Evolutionary conservation across 495 filamentous ascomycete genomes (phyloP), one percentile per base, ranked within the genome.

Genomic region (Aspergillus coremiiformis): DNA sequence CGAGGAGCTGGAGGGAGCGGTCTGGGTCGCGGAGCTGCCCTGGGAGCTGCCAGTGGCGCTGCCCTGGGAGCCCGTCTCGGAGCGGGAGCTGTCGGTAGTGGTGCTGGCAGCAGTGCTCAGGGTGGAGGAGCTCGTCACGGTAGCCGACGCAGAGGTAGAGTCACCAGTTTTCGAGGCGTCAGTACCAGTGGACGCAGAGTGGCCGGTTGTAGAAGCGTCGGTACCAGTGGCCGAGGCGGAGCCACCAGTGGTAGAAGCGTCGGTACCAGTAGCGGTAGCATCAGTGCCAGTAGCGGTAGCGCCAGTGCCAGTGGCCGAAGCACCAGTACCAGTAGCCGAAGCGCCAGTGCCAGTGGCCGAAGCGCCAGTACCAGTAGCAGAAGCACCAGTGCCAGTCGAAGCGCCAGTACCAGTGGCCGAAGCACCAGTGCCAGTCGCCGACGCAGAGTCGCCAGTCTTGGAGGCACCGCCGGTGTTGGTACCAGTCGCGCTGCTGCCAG

Each of bases 401-500:
- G 24, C 27, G 24, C 8, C 24, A 4, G 59, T 48, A 12, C 33
- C 35, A 2, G 52, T 55, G 26, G 55, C 49, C 29, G 47, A 54
- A 49, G 48, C 49, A 39, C 29, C 52, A 35, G 52, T 44, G 14
- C 41, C 51, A 26, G 47, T 41, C 19, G 47, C 27, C 23, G 10
- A 23, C 8, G 39, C 24, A 57, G 58, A 30, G 54, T 59, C 39
- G 5, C 41, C 52, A 14, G 52, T 54, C 39, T 39, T 32, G 17
- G 46, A 20, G 22, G 30, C 33, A 21, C 44, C 44, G 44, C 54
- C 66, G 44, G 62, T 64, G n/a, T 49, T 37, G 23, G 64, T 57
- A 50, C 58, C 54, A 44, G 57, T 65, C 12, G 66, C 61, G 27
- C 63, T 64, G 51, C 54, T 62, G 46, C 37, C 54, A 26, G 48